Base-by-base conservation (phyloP, 805 yeast genomes). In the Suhomyces pyralidae region DNA sequence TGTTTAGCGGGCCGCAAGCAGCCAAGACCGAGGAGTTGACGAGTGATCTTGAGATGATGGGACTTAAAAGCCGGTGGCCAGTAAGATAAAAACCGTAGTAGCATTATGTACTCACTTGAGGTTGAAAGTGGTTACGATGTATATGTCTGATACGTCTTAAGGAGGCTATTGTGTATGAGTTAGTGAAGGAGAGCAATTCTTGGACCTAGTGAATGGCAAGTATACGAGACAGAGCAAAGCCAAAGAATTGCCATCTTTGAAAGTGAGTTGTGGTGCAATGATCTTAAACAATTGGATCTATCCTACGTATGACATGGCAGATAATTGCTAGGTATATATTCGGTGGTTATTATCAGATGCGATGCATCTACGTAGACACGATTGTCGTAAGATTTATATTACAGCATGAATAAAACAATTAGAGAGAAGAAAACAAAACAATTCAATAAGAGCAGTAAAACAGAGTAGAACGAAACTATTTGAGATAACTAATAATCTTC, bases 1-100 rank as follows among this genome's bases (percentile, higher is more conserved):
- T 73, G 49, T 76, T 72, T 50, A 59, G 56, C 14, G 78, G 78
- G 2, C 79, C 79, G 5, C 70, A 67, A 26, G 58, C 70, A 7
- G 73, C 68, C 3, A 66, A 54, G 30, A 55, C 58, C 3, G 74
- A 73, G 14, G 77, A 76, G 52, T 58, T 73, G 36, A 52, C 55
- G 7, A 57, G 62, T 45, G 80, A 76, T 56, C 66, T 74, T 40
- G 70, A 70, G 10, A 55, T 58, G 47, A 68, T 76, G 62, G 76
- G 77, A 3, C 60, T 74, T 30, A 53, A 64, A 15, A 66, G 72
- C 2, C 67, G 59, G 49, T 75, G 78, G 78, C 71, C 76, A 7
- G 56, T 64, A 7, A 17, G 51, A 46, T 34, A 17, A 19, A 15
- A 26, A 10, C 2, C 30, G n/a, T 10, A 9, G 30, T 26, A 26